phyloP scores from a whole-genome alignment of 495 filamentous ascomycete genomes.

The Tetracladium marchalianum region DNA sequence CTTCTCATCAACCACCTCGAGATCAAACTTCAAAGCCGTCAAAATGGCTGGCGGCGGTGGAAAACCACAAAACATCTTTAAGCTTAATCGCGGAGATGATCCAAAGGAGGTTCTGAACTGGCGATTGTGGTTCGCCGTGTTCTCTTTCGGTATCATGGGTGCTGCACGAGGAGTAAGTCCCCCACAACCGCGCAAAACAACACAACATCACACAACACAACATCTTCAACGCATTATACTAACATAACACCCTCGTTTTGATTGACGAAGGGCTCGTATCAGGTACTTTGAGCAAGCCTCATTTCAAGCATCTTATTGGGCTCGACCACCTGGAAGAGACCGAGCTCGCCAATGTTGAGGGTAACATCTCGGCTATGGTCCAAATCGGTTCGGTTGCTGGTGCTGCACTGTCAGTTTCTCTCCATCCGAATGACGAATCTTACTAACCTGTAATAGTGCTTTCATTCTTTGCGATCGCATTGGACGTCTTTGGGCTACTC shows the following conservation, averaged over 20 bases:
- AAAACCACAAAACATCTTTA: slow-evolving; percentile 60
- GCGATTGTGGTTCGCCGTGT: slow-evolving; percentile 41
- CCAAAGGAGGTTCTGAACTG: slow-evolving; percentile 53
- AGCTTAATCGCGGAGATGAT: slow-evolving; percentile 40
- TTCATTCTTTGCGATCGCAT: slow-evolving; percentile 61
- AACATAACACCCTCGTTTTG: background rate
- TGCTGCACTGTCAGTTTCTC: slow-evolving; percentile 45
- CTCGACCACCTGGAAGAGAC: slow-evolving; percentile 41
- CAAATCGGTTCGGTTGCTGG: slow-evolving; percentile 59
- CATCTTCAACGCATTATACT: background rate
- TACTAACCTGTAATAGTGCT: slow-evolving; percentile 25
- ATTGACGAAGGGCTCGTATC: slow-evolving; percentile 64
- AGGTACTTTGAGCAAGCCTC: slow-evolving; percentile 49
- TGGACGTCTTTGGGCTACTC: slow-evolving; percentile 54
- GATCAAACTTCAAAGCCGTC: background rate
- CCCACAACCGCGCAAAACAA: no score
- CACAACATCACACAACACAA: slow-evolving; percentile 17
- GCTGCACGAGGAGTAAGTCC: slow-evolving; percentile 56
- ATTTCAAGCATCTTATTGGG: slow-evolving; percentile 51
- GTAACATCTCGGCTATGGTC: slow-evolving; percentile 64
- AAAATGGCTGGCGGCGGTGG: slow-evolving; percentile 53
- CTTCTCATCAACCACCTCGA: no score
- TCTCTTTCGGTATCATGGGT: slow-evolving; percentile 25
- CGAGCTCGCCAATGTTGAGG: slow-evolving; percentile 53
- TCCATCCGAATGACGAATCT: background rate